phyloP scores from a whole-genome alignment of 139 green algal genomes.

The Deuterostichococcus epilithicus region DNA sequence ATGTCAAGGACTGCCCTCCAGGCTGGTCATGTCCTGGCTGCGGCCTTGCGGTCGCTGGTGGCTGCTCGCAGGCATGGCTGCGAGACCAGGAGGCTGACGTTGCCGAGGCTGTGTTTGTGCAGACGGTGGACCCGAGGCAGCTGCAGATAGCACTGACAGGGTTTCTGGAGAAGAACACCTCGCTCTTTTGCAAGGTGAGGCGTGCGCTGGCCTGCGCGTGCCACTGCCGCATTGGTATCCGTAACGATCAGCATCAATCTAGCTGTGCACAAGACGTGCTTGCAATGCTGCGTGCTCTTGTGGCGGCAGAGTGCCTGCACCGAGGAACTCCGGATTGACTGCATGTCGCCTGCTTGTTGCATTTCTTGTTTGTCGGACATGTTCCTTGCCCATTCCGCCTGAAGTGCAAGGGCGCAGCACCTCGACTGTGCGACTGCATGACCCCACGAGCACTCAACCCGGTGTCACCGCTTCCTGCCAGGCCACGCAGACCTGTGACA shows the following conservation, averaged over 20 bases:
- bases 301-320: no score
- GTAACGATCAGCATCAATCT: no score
- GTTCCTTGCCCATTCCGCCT: no score
- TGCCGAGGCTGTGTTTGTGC: slow-evolving; percentile 1
- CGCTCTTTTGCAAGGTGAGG: slow-evolving; percentile 81
- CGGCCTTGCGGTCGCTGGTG: neutral
- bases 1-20: neutral
- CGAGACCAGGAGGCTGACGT: neutral
- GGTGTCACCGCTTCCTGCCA: neutral
- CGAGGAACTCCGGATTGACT: no score
- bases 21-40: neutral
- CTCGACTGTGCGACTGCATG: no score
- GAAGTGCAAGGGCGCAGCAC: no score
- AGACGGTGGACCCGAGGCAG: slow-evolving; percentile 64
- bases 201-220: no score
- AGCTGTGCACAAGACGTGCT: no score
- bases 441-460: neutral
- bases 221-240: no score
- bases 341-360: no score
- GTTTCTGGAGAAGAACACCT: slow-evolving; percentile 91
- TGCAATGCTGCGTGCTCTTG: no score
- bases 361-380: no score
- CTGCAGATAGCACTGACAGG: slow-evolving; percentile 80
- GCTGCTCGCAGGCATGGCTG: neutral
- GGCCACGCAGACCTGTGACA: neutral